phyloP scores from a whole-genome alignment of 352 stramenopile species.

The Globisporangium barbulae region DNA sequence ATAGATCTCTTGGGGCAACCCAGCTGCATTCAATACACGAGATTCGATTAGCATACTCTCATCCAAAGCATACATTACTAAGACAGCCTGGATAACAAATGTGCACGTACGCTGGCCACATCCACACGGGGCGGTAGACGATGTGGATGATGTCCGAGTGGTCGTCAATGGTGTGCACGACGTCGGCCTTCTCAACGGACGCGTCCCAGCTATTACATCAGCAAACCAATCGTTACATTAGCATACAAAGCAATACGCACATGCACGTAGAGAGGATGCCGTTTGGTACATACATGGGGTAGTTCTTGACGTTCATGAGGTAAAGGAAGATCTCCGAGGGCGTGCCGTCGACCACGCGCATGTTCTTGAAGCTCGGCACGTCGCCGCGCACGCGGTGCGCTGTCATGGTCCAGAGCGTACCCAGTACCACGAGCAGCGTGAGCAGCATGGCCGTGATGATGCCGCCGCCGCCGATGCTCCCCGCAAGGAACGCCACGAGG shows the following conservation, averaged over 20 bases:
- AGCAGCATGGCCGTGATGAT: conserved; percentile 48
- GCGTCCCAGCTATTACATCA: conserved; percentile 54
- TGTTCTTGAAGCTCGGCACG: conserved; percentile 67
- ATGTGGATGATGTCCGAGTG: conserved; percentile 80
- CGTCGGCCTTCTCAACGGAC: conserved; percentile 51
- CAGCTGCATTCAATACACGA: conserved; percentile 29
- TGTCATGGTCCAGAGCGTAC: conserved; percentile 56
- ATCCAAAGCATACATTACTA: background rate
- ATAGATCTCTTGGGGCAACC: conserved; percentile 63
- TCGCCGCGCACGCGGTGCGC: conserved; percentile 30
- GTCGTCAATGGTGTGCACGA: conserved; percentile 76
- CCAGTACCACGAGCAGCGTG: conserved; percentile 36
- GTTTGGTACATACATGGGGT: conserved; percentile 30
- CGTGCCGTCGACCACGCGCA: conserved; percentile 57
- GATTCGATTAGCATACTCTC: background rate
- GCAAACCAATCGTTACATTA: background rate
- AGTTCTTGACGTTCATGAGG: conserved; percentile 74
- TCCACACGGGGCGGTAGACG: conserved; percentile 72
- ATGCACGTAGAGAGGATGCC: background rate
- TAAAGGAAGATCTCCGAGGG: conserved; percentile 74
- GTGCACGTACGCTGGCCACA: conserved; percentile 63
- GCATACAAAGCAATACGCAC: background rate
- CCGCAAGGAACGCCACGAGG: conserved; percentile 60
- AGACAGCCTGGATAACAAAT: no score
- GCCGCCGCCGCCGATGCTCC: conserved; percentile 59